These are phyloP conservation scores for Termitomyces sp. DNA, from an alignment of 768 basidiomycete genomes.

Conservation along the genomic window DNA sequence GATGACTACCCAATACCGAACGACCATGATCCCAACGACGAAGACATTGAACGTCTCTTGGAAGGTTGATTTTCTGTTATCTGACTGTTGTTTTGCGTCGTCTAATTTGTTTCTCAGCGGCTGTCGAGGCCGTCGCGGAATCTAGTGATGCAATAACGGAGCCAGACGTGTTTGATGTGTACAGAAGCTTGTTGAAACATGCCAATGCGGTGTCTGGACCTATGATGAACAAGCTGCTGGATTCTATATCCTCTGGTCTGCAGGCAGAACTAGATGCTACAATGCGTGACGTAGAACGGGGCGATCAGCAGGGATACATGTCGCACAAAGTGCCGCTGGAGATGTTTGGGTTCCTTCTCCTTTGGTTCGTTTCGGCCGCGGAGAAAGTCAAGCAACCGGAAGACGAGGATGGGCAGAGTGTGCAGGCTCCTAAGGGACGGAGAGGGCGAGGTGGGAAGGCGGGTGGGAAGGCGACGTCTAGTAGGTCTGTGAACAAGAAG, in stretches of 20 bases:
- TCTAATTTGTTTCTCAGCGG: conserved; percentile 40
- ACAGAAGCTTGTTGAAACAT: conserved; percentile 78
- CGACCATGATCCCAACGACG: conserved; percentile 59
- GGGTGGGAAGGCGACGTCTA: conserved; percentile 26
- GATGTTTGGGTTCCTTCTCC: conserved; percentile 88
- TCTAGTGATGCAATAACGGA: conserved; percentile 71
- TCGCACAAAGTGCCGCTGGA: conserved; percentile 77
- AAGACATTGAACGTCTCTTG: conserved; percentile 52
- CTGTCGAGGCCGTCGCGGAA: conserved; percentile 77
- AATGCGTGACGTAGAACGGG: conserved; percentile 62
- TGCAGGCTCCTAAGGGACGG: conserved; percentile 42
- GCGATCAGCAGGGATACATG: conserved; percentile 56
- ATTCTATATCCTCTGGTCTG: conserved; percentile 79
- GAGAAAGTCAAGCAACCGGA: conserved; percentile 68
- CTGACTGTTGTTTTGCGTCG: not conserved
- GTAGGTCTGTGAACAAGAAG: conserved; percentile 40
- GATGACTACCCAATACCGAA: conserved; percentile 62
- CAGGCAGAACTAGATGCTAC: conserved; percentile 71
- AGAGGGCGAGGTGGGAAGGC: conserved; percentile 62
- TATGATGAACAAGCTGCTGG: conserved; percentile 82
- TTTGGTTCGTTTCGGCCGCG: conserved; percentile 83
- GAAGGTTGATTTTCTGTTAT: conserved; percentile 42
- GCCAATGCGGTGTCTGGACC: conserved; percentile 56
- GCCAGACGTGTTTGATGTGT: conserved; percentile 72
- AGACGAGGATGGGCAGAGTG: conserved; percentile 31